Conservation (phyloP, 768 basidiomycete species). For the Agaricus sinodeliciosus region DNA sequence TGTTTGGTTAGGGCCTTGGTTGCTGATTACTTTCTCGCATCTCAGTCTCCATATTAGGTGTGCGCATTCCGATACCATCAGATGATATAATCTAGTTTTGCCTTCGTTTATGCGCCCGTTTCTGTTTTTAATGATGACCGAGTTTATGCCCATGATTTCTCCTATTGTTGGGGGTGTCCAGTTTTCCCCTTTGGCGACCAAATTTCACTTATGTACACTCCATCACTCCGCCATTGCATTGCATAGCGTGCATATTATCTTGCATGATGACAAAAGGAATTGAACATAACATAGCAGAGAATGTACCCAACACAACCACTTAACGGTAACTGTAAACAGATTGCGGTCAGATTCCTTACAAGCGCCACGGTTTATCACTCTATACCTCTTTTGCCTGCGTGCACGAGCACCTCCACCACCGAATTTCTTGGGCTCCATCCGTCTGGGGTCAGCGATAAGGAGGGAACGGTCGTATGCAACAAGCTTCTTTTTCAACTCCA, state of each 20-base stretch:
- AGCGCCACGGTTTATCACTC: conserved; percentile 2
- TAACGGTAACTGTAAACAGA: conserved; percentile 66
- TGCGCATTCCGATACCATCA: too few species aligned
- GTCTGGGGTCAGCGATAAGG: conserved; percentile 89
- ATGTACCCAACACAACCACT: conserved; percentile 28
- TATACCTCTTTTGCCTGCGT: conserved; percentile 93
- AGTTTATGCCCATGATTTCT: too few species aligned
- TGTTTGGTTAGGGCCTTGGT: too few species aligned
- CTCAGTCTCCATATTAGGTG: too few species aligned
- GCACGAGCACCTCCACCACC: conserved; percentile 98
- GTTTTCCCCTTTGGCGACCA: too few species aligned
- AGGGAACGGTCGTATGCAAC: conserved; percentile 92
- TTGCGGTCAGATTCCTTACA: conserved; percentile 11
- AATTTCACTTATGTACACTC: not conserved
- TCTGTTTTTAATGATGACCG: too few species aligned
- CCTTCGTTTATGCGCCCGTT: too few species aligned
- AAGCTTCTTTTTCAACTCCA: conserved; percentile 97
- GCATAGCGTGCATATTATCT: conserved; percentile 18
- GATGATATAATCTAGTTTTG: too few species aligned
- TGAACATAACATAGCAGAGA: conserved; percentile 40
- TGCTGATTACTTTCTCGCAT: too few species aligned
- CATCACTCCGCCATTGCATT: conserved; percentile 10
- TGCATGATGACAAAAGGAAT: conserved; percentile 29
- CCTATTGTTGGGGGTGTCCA: too few species aligned
- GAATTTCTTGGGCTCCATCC: conserved; percentile 99